Percentiles rank a stretch among this genome's conserved stretches.
Evolutionary conservation across 768 basidiomycete genomes (phyloP).

Genomic region (Tephrocybe sp.): DNA sequence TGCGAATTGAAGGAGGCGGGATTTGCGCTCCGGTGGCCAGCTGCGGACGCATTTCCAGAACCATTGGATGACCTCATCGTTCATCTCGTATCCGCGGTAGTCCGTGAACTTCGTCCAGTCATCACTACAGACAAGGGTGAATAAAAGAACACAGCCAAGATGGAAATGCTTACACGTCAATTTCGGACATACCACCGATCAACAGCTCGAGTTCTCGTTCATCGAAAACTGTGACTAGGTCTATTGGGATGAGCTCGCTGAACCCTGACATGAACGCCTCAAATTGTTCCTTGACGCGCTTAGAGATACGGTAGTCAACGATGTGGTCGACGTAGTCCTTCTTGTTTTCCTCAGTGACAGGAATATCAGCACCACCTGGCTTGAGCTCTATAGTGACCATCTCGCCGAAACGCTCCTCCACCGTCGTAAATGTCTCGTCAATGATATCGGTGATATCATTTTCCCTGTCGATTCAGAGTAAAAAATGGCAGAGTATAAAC

Average conservation of each 20-base stretch:
- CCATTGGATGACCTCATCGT: constrained; percentile 98
- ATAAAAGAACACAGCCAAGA: neutral
- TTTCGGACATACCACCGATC: constrained; percentile 99
- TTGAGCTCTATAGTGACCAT: constrained; percentile 96
- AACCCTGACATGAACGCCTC: constrained; percentile 99
- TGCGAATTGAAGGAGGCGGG: constrained; percentile 92
- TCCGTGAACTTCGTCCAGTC: constrained; percentile 99
- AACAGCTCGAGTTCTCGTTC: constrained; percentile 96
- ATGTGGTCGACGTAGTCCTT: constrained; percentile 95
- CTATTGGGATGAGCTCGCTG: constrained; percentile 98
- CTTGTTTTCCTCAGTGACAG: constrained; percentile 98
- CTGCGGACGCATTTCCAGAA: constrained; percentile 99
- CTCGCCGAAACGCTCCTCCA: constrained; percentile 97
- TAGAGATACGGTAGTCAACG: constrained; percentile 96
- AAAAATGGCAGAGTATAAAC: constrained; percentile 4
- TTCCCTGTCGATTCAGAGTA: constrained; percentile 54
- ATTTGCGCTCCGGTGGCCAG: constrained; percentile 99
- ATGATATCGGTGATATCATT: constrained; percentile 98
- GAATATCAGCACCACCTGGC: constrained; percentile 79
- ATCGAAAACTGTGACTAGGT: constrained; percentile 97
- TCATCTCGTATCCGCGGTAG: constrained; percentile 94
- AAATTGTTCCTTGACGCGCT: constrained; percentile 97
- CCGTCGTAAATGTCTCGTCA: constrained; percentile 96
- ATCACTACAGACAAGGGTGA: constrained; percentile 48
- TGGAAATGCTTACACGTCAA: constrained; percentile 80